These are phyloP conservation scores for Incumbomyces delicatus DNA, from an alignment of 2,329 filamentous ascomycete genomes.

Conservation along the genomic window DNA sequence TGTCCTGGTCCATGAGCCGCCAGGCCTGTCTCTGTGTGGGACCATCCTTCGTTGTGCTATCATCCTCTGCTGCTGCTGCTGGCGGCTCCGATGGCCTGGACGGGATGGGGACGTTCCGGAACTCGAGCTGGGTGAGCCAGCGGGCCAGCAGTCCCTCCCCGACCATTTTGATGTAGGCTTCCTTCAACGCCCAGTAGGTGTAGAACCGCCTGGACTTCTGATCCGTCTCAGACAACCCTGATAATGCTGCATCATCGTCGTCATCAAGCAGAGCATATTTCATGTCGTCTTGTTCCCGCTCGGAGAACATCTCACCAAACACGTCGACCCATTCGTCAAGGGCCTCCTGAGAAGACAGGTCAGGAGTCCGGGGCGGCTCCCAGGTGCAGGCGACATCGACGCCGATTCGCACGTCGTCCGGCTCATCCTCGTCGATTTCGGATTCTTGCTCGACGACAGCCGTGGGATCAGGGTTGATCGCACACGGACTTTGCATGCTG, in stretches of 20 bases:
- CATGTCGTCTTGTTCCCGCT: conserved; percentile 46
- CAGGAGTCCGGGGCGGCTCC: conserved; percentile 40
- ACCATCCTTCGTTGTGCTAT: no score
- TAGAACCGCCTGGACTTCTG: conserved; percentile 53
- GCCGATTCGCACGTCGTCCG: conserved; percentile 32
- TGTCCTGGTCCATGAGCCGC: not conserved
- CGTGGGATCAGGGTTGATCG: conserved; percentile 3
- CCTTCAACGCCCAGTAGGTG: conserved; percentile 55
- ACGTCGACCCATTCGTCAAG: conserved; percentile 50
- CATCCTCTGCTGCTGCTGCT: no score
- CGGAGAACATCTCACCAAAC: conserved; percentile 51
- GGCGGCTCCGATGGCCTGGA: not conserved
- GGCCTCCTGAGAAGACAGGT: conserved; percentile 38
- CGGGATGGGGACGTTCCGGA: conserved; percentile 47
- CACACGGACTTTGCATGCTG: not conserved
- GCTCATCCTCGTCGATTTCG: conserved; percentile 4
- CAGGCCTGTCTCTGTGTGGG: no score
- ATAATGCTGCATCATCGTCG: conserved; percentile 6
- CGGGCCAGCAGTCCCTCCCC: conserved; percentile 53
- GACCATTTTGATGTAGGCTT: conserved; percentile 58
- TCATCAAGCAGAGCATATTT: conserved; percentile 25
- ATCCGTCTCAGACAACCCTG: conserved; percentile 27
- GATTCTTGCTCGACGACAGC: conserved; percentile 1
- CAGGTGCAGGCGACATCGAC: conserved; percentile 56
- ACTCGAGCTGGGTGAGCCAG: conserved; percentile 53